Conservation (phyloP, 1,284 basidiomycete genomes). For the Athelia psychrophila region DNA sequence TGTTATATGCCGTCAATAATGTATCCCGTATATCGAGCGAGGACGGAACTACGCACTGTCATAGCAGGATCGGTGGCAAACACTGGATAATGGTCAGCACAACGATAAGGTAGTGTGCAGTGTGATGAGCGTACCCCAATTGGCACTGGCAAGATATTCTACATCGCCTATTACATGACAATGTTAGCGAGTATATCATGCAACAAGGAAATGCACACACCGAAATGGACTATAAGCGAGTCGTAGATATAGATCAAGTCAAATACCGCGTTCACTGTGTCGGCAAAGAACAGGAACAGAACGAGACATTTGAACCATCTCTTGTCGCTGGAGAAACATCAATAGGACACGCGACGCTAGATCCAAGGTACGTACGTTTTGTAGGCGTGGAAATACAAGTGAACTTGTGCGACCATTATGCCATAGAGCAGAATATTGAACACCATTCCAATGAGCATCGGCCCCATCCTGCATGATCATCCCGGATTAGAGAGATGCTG, state of each 20-base stretch:
- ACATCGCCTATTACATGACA: constrained; percentile 20
- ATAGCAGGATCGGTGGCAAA: constrained; percentile 33
- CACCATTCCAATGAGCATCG: constrained; percentile 31
- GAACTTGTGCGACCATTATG: constrained; percentile 36
- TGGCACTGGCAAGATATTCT: constrained; percentile 23
- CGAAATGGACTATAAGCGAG: constrained; percentile 33
- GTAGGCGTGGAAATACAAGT: constrained; percentile 30
- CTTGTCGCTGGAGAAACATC: constrained; percentile 11
- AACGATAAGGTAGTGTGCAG: neutral
- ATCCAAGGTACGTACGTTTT: constrained; percentile 21
- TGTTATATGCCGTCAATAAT: neutral
- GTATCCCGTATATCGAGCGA: neutral
- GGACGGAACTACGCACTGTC: constrained; percentile 19
- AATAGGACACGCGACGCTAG: neutral
- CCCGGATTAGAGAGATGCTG: neutral
- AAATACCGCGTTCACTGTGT: constrained; percentile 33
- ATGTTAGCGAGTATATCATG: neutral
- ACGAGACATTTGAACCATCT: constrained; percentile 20
- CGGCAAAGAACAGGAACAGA: constrained; percentile 26
- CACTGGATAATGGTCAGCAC: constrained; percentile 12
- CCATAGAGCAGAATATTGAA: constrained; percentile 34
- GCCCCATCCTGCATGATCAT: constrained; percentile 25
- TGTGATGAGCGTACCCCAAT: constrained; percentile 27
- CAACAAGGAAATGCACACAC: constrained; percentile 16
- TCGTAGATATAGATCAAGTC: constrained; percentile 33